Conservation (phyloP, 2,329 filamentous ascomycete species). For the Westerdykella sp. region DNA sequence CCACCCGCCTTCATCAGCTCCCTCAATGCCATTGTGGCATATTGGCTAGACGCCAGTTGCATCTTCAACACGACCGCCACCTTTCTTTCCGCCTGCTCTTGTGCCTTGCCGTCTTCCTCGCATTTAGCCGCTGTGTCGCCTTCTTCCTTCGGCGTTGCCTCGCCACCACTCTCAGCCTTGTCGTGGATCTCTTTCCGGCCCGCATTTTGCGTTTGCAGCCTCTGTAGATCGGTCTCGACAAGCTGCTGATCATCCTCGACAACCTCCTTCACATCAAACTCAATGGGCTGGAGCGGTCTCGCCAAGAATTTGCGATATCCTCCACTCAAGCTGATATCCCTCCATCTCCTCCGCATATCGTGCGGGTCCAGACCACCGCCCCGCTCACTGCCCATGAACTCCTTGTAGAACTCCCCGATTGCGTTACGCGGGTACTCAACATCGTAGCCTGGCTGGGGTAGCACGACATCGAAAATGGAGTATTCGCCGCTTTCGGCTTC, state of each 20-base stretch:
- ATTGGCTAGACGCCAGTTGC: conserved; percentile 71
- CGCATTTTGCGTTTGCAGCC: conserved; percentile 54
- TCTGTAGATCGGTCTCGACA: conserved; percentile 78
- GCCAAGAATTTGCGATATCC: conserved; percentile 82
- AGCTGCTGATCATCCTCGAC: conserved; percentile 70
- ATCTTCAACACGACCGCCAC: conserved; percentile 67
- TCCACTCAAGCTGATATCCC: conserved; percentile 82
- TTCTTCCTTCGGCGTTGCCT: conserved; percentile 21
- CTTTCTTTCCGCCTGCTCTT: conserved; percentile 39
- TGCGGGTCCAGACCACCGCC: conserved; percentile 76
- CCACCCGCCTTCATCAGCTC: conserved; percentile 68
- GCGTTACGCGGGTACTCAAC: conserved; percentile 79
- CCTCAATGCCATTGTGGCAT: conserved; percentile 75
- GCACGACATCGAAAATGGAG: conserved; percentile 78
- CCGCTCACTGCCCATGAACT: conserved; percentile 74
- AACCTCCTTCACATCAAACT: conserved; percentile 66
- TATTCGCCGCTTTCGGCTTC: conserved; percentile 73
- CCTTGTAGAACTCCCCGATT: conserved; percentile 74
- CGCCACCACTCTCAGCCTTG: conserved; percentile 42
- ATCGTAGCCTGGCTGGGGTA: conserved; percentile 89
- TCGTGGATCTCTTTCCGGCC: conserved; percentile 37
- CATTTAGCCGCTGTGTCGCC: conserved; percentile 48
- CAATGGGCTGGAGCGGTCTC: conserved; percentile 57
- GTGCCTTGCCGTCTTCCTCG: conserved; percentile 16
- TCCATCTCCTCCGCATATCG: conserved; percentile 78